These are phyloP conservation scores for Polyporus tsugae DNA, from an alignment of 1,284 basidiomycete genomes.

Conservation along the genomic window DNA sequence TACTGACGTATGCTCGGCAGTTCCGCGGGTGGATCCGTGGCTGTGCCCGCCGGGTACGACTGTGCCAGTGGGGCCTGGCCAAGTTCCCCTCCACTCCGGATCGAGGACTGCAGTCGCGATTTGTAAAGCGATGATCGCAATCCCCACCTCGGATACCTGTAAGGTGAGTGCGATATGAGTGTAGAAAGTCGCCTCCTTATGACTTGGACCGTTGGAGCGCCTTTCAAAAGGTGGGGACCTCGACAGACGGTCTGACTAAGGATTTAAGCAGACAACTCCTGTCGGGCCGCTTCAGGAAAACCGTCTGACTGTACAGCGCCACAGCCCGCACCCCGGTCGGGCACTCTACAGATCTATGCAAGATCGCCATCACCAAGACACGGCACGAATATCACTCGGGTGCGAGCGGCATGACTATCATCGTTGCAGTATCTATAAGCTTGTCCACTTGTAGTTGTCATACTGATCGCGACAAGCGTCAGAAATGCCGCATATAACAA, in stretches of 20 bases:
- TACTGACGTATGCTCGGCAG: conserved; percentile 17
- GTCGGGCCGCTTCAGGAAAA: not conserved
- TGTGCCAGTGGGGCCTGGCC: not conserved
- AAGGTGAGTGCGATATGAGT: too few relatives aligned
- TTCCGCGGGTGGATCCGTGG: not conserved
- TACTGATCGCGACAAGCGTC: not conserved
- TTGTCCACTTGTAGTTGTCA: not conserved
- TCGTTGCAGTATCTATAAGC: not conserved
- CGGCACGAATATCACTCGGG: not conserved
- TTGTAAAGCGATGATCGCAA: not conserved
- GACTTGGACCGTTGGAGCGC: not conserved
- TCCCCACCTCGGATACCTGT: not conserved
- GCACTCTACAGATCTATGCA: not conserved
- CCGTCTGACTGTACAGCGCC: conserved; percentile 5
- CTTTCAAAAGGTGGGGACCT: not conserved
- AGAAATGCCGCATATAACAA: not conserved
- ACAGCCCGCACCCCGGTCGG: not conserved
- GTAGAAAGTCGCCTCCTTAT: not conserved
- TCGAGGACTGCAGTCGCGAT: not conserved
- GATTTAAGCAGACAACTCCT: not conserved
- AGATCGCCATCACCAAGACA: conserved; percentile 1
- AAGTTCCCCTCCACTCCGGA: not conserved
- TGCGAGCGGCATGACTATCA: not conserved
- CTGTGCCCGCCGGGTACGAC: not conserved
- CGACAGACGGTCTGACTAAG: not conserved